phyloP scores from a whole-genome alignment of 768 basidiomycete genomes.

The Trametes elegans region DNA sequence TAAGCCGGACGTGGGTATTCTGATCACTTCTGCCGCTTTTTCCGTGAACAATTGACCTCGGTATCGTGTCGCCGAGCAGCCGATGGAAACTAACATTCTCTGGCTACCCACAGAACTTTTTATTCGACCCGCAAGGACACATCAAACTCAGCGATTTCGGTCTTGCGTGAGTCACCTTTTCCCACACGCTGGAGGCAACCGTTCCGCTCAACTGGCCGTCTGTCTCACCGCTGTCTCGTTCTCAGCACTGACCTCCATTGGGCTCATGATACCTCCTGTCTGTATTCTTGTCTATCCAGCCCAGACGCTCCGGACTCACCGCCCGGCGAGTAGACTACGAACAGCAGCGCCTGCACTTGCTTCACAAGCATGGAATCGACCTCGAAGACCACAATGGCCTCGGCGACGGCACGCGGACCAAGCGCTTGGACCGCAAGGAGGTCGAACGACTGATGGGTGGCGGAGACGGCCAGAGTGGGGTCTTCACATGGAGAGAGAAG shows the following conservation, averaged over 20 bases:
- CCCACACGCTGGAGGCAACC: conserved; percentile 2
- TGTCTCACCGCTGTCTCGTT: conserved; percentile 2
- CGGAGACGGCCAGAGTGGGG: conserved; percentile 73
- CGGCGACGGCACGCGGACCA: conserved; percentile 66
- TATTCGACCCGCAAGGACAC: conserved; percentile 92
- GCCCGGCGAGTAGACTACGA: conserved; percentile 70
- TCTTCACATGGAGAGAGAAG: conserved; percentile 96
- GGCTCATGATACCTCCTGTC: conserved; percentile 95
- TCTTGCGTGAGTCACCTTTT: conserved; percentile 68
- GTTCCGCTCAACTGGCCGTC: conserved; percentile 7
- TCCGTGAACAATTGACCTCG: not conserved
- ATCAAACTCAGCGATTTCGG: conserved; percentile 96
- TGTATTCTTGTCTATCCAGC: conserved; percentile 27
- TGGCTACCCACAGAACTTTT: conserved; percentile 69
- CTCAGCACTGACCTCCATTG: conserved; percentile 88
- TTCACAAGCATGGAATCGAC: conserved; percentile 94
- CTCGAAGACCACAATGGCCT: conserved; percentile 74
- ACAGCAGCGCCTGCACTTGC: conserved; percentile 82
- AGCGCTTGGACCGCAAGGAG: conserved; percentile 77
- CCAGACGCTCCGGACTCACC: not conserved
- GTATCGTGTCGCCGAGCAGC: not conserved
- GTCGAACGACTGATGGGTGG: conserved; percentile 83
- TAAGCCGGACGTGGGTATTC: conserved; percentile 77
- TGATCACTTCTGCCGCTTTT: conserved; percentile 1
- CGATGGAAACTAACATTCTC: conserved; percentile 18